These are phyloP conservation scores for Peronospora farinosa DNA, from an alignment of 352 stramenopile genomes.

Conservation along the genomic window DNA sequence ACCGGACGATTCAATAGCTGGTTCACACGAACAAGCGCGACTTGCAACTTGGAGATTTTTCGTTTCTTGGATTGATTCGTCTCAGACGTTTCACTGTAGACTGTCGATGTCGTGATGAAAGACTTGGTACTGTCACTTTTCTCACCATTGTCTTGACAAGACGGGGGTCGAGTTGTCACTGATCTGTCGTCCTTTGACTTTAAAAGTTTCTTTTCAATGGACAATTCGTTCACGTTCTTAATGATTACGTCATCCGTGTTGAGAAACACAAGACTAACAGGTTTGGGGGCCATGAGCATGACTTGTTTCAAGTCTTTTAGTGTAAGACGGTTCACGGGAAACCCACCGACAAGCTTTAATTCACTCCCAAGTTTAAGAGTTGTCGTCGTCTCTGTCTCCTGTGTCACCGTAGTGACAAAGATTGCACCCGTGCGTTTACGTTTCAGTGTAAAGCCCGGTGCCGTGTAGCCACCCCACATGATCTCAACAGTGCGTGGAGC, in stretches of 20 bases:
- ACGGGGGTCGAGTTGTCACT: constrained; percentile 21
- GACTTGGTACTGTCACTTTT: constrained; percentile 21
- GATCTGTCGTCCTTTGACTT: constrained; percentile 11
- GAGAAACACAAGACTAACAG: constrained; percentile 76
- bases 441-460: constrained; percentile 71
- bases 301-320: constrained; percentile 72
- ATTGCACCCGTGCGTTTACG: constrained; percentile 64
- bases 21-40: constrained; percentile 60
- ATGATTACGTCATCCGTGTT: constrained; percentile 46
- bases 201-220: constrained; percentile 14
- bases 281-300: constrained; percentile 65
- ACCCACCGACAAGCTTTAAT: constrained; percentile 67
- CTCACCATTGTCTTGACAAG: constrained; percentile 21
- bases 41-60: constrained; percentile 63
- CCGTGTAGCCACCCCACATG: constrained; percentile 49
- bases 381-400: constrained; percentile 16
- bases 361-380: constrained; percentile 57
- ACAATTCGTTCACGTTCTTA: constrained; percentile 23
- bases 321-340: constrained; percentile 64
- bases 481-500: constrained; percentile 57
- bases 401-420: constrained; percentile 55
- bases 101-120: constrained; percentile 18
- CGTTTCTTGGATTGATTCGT: constrained; percentile 46
- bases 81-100: constrained; percentile 31
- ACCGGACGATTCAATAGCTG: constrained; percentile 69